Conservation (phyloP, 169 alveolate genomes). For the Cryptosporidium canis region DNA sequence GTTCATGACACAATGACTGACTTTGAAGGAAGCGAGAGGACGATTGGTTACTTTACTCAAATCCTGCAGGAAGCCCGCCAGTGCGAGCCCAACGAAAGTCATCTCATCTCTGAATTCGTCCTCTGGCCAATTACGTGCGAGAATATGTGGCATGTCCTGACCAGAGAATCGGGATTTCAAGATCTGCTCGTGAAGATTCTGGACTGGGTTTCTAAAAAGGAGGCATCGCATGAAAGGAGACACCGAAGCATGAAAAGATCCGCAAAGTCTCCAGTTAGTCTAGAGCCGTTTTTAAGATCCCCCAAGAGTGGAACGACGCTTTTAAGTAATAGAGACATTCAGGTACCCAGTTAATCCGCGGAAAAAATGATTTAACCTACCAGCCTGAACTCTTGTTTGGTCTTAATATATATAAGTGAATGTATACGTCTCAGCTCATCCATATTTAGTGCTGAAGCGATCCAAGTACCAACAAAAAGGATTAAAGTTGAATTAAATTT, state of each 20-base stretch:
- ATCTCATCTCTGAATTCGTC: background rate
- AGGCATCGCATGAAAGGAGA: background rate
- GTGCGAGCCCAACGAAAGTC: background rate
- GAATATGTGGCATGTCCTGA: constrained; percentile 60
- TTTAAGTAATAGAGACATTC: background rate
- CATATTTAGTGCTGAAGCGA: too few relatives aligned
- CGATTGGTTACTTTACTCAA: background rate
- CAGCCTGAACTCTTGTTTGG: too few relatives aligned
- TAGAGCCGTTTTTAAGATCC: constrained; percentile 9
- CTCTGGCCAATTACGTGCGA: constrained; percentile 65
- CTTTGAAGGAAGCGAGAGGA: constrained; percentile 55
- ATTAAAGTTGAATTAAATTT: background rate
- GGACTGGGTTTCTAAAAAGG: constrained; percentile 36
- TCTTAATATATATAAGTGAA: too few relatives aligned
- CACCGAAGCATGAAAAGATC: background rate
- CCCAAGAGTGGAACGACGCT: background rate
- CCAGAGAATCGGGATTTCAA: constrained; percentile 59
- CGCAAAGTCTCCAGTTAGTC: background rate
- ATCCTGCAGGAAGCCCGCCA: background rate
- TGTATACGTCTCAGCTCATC: too few relatives aligned
- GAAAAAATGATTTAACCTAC: background rate
- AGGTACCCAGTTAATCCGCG: background rate
- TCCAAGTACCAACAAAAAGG: background rate
- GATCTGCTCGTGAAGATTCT: constrained; percentile 25
- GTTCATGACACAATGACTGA: constrained; percentile 64